These are phyloP conservation scores for Fraxinus sp. DNA, from an alignment of 305 asterid genomes.

Conservation along the genomic window DNA sequence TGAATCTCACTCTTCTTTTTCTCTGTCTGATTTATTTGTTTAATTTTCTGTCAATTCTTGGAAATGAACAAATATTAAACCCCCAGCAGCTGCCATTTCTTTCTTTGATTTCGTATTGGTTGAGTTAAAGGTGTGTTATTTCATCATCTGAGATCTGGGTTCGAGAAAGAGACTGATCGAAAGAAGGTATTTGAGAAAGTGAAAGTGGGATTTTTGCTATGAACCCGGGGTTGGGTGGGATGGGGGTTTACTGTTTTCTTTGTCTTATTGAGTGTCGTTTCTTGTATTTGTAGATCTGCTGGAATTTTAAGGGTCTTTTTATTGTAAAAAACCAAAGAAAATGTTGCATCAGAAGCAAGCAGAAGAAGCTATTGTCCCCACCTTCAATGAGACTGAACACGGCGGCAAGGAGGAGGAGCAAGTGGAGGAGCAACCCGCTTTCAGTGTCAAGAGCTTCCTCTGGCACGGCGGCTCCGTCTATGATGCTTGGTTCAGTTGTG, in stretches of 20 bases:
- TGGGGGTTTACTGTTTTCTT: not conserved
- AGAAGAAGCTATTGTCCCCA: conserved; percentile 27
- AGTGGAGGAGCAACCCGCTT: conserved; percentile 39
- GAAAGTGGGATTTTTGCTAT: not conserved
- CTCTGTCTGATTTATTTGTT: not conserved
- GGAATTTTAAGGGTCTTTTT: not conserved
- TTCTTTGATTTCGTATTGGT: not conserved
- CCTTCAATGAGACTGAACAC: conserved; percentile 17
- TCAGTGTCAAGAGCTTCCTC: conserved; percentile 46
- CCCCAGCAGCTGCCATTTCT: not conserved
- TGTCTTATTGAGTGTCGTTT: conserved; percentile 15
- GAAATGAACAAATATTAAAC: not conserved
- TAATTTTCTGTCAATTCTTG: conserved; percentile 16
- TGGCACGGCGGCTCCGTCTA: conserved; percentile 96
- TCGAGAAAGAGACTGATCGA: conserved; percentile 37
- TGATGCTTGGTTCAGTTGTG: conserved; percentile 96
- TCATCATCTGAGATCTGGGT: conserved; percentile 28
- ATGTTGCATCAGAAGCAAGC: conserved; percentile 30
- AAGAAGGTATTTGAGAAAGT: conserved; percentile 23
- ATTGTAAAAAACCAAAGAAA: not conserved
- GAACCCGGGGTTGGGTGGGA: not conserved
- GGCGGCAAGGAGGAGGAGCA: conserved; percentile 29
- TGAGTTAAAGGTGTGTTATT: not conserved
- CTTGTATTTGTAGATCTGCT: conserved; percentile 21
- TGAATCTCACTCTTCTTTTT: not conserved